Percentiles rank a stretch among this genome's conserved stretches.
Evolutionary conservation across 2,329 filamentous ascomycete genomes (phyloP).

Genomic region (Cadophora luteo-olivacea): DNA sequence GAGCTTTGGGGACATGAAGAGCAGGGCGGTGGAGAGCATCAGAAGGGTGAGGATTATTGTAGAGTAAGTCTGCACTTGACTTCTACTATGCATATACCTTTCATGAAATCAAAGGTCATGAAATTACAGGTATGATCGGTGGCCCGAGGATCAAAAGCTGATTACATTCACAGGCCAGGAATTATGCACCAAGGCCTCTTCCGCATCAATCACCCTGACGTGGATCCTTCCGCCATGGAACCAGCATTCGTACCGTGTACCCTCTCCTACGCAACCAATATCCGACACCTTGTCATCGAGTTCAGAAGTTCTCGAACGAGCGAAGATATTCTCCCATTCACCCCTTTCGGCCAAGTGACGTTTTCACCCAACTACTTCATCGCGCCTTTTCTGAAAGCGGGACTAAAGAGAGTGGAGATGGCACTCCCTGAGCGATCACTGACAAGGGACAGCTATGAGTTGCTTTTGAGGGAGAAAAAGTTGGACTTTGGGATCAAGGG

Average conservation of each 20-base stretch:
- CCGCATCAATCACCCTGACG: background rate
- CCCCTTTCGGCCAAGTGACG: background rate
- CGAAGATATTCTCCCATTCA: constrained; percentile 4
- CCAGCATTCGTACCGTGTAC: background rate
- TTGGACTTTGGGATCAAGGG: constrained; percentile 9
- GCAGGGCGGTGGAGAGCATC: background rate
- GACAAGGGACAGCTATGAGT: background rate
- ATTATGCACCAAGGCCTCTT: constrained; percentile 8
- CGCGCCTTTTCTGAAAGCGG: background rate
- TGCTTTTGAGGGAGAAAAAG: constrained; percentile 11
- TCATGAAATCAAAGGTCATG: too few species aligned
- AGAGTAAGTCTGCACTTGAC: background rate
- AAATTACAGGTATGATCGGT: too few species aligned
- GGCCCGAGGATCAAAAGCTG: background rate
- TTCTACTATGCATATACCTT: too few species aligned
- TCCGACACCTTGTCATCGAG: background rate
- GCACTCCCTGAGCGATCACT: background rate
- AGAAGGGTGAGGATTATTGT: constrained; percentile 2
- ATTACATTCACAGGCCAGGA: constrained; percentile 1
- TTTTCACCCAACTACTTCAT: constrained; percentile 7
- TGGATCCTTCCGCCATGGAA: background rate
- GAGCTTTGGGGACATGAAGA: constrained; percentile 12
- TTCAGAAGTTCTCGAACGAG: background rate
- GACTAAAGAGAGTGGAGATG: constrained; percentile 5
- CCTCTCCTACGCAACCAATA: background rate